Evolutionary conservation across 495 filamentous ascomycete genomes (phyloP).

Genomic region (Penicillium silybi): DNA sequence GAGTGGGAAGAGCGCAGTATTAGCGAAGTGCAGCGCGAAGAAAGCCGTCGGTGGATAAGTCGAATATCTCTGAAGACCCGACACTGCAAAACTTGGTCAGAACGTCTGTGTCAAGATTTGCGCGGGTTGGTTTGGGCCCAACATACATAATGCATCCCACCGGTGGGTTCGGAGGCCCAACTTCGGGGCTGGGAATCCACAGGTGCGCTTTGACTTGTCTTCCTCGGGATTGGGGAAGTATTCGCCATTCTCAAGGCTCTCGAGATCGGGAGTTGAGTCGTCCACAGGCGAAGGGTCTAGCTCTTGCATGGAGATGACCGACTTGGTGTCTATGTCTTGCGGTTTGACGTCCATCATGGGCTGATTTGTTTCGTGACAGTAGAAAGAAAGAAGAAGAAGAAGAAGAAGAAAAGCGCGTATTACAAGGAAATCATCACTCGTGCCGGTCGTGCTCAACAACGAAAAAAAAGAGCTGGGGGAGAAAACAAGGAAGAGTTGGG

Average conservation of each 20-base stretch:
- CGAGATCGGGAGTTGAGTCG: conserved; percentile 47
- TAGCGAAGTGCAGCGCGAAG: conserved; percentile 71
- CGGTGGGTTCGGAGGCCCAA: conserved; percentile 58
- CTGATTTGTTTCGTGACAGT: conserved; percentile 5
- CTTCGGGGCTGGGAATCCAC: conserved; percentile 24
- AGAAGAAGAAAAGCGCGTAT: conserved; percentile 8
- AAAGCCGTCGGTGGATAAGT: conserved; percentile 83
- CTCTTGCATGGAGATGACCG: conserved; percentile 65
- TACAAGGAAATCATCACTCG: conserved; percentile 11
- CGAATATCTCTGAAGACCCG: conserved; percentile 78
- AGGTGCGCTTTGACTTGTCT: conserved; percentile 9
- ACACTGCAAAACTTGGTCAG: conserved; percentile 48
- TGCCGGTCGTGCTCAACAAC: conserved; percentile 2
- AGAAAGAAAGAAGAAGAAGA: conserved; percentile 2
- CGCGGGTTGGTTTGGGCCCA: not conserved
- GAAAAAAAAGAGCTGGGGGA: not conserved
- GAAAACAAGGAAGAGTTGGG: conserved; percentile 18
- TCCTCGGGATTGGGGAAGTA: conserved; percentile 46
- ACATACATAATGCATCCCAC: conserved; percentile 60
- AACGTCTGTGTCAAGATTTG: not conserved
- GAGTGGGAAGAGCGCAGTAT: conserved; percentile 72
- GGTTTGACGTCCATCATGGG: conserved; percentile 11
- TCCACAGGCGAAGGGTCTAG: conserved; percentile 82
- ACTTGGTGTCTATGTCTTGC: conserved; percentile 35
- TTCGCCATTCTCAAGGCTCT: conserved; percentile 50